Evolutionary conservation across 768 basidiomycete species (phyloP).

Genomic region (Lactarius indigo): DNA sequence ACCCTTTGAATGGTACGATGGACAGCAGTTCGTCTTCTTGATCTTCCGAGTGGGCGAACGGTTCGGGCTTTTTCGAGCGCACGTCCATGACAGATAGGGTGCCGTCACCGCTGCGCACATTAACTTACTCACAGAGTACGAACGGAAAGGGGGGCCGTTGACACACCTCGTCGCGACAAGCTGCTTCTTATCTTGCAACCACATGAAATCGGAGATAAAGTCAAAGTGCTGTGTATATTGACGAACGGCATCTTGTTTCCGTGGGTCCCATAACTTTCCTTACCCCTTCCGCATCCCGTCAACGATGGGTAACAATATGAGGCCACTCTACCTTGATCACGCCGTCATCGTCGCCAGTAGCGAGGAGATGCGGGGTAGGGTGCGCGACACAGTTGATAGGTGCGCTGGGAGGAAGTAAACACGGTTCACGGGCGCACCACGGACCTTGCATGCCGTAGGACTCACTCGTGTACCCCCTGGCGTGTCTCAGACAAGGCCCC

Average conservation of each 20-base stretch:
- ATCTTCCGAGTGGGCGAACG: slow-evolving; percentile 85
- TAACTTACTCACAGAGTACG: background rate
- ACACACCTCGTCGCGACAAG: slow-evolving; percentile 83
- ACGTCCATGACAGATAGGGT: slow-evolving; percentile 91
- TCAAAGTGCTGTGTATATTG: slow-evolving; percentile 87
- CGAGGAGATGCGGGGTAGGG: slow-evolving; percentile 65
- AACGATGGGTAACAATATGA: background rate
- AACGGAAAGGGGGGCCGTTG: background rate
- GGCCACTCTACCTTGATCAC: slow-evolving; percentile 68
- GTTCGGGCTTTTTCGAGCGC: slow-evolving; percentile 72
- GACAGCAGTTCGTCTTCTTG: slow-evolving; percentile 94
- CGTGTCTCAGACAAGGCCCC: slow-evolving; percentile 48
- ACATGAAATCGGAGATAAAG: slow-evolving; percentile 90
- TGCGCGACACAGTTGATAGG: slow-evolving; percentile 84
- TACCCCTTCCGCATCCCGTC: background rate
- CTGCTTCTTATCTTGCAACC: slow-evolving; percentile 68
- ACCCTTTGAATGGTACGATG: slow-evolving; percentile 82
- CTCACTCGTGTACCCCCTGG: slow-evolving; percentile 66
- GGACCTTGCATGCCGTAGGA: slow-evolving; percentile 17
- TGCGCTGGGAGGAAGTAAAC: slow-evolving; percentile 42
- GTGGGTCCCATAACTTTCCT: slow-evolving; percentile 83
- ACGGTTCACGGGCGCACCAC: slow-evolving; percentile 25
- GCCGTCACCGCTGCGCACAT: slow-evolving; percentile 65
- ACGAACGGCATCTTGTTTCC: slow-evolving; percentile 59
- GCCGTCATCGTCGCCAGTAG: slow-evolving; percentile 92